Evolutionary conservation across 352 stramenopile genomes (phyloP).

Genomic region (Phytophthora citricola): DNA sequence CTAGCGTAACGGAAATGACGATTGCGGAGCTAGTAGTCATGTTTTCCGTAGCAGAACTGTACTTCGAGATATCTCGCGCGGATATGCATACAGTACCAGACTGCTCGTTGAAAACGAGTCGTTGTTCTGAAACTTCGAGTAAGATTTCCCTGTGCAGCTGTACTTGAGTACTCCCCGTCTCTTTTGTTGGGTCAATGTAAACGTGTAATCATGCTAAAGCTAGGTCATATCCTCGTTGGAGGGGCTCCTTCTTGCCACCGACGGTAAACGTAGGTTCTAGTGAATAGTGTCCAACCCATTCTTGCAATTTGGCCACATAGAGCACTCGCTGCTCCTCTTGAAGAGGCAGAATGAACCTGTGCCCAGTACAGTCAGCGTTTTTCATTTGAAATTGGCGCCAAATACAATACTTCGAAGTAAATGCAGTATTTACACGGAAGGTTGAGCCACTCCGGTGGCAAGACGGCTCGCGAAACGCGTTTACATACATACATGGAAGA

Average conservation of each 20-base stretch:
- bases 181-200: too few relatives aligned
- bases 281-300: slow-evolving; percentile 48
- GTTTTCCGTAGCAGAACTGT: not conserved
- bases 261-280: slow-evolving; percentile 52
- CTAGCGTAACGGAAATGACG: not conserved
- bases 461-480: too few relatives aligned
- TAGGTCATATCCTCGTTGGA: slow-evolving; percentile 50
- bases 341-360: slow-evolving; percentile 76
- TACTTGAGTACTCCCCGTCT: not conserved
- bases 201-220: slow-evolving; percentile 30
- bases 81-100: not conserved
- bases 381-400: not conserved
- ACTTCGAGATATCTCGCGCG: not conserved
- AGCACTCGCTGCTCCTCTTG: slow-evolving; percentile 69
- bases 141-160: too few relatives aligned
- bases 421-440: slow-evolving; percentile 43
- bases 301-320: slow-evolving; percentile 74
- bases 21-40: not conserved
- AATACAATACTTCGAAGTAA: not conserved
- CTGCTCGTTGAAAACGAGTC: too few relatives aligned
- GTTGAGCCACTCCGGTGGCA: too few relatives aligned
- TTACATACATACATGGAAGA: slow-evolving; percentile 38
- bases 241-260: slow-evolving; percentile 27
- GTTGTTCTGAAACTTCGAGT: not conserved
- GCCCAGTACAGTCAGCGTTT: slow-evolving; percentile 1